Evolutionary conservation across 352 stramenopile genomes (phyloP).

Genomic region (Hyaloperonospora brassicae): DNA sequence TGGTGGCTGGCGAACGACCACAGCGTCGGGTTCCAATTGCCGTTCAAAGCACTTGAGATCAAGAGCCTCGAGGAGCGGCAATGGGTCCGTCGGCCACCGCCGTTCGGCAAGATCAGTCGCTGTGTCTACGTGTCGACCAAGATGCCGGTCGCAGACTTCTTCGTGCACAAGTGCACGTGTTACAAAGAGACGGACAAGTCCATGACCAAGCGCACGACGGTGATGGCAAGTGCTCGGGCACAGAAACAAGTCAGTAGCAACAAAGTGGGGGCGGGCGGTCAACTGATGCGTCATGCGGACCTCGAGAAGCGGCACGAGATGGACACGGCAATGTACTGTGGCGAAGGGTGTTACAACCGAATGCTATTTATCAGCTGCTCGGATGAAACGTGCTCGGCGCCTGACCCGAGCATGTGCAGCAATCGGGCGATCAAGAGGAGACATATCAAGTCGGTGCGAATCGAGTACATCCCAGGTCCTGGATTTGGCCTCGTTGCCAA

Average conservation of each 20-base stretch:
- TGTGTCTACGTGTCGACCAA: constrained; percentile 67
- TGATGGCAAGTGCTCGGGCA: constrained; percentile 39
- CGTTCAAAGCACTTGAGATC: constrained; percentile 31
- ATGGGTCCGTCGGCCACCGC: constrained; percentile 39
- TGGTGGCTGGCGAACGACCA: constrained; percentile 4
- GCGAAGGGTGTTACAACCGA: constrained; percentile 73
- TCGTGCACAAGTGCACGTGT: constrained; percentile 74
- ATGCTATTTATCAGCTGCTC: constrained; percentile 82
- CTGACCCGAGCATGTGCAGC: constrained; percentile 52
- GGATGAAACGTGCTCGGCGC: constrained; percentile 65
- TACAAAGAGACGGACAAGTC: constrained; percentile 41
- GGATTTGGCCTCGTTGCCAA: constrained; percentile 87
- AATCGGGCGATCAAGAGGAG: constrained; percentile 68
- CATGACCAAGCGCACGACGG: constrained; percentile 45
- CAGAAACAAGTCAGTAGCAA: constrained; percentile 16
- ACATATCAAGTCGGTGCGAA: constrained; percentile 53
- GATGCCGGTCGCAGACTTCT: constrained; percentile 42
- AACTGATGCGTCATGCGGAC: constrained; percentile 10
- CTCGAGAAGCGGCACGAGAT: constrained; percentile 10
- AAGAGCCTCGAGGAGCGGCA: constrained; percentile 40
- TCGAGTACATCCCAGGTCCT: constrained; percentile 73
- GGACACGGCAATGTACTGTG: constrained; percentile 33
- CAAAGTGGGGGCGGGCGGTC: not conserved
- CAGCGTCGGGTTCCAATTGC: constrained; percentile 28
- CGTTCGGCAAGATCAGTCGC: constrained; percentile 59